Evolutionary conservation across 306 rosid genomes (phyloP).

Genomic region (Vigna radiata): DNA sequence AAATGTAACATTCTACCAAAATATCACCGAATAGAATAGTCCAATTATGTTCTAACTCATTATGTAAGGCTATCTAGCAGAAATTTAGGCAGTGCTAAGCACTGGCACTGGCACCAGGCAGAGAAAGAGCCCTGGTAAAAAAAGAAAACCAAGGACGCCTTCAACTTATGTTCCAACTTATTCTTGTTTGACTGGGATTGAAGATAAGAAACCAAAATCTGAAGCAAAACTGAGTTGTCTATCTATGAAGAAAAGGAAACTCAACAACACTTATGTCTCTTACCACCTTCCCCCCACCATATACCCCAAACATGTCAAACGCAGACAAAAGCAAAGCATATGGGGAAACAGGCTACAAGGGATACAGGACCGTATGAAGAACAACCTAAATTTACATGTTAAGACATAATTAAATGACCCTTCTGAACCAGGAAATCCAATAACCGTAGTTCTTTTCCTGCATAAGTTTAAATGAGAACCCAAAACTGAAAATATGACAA

Average conservation of each 20-base stretch:
- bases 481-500: slow-evolving; percentile 55
- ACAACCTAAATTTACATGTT: slow-evolving; percentile 70
- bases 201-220: not conserved
- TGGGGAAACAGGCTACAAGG: slow-evolving; percentile 38
- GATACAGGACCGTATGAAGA: slow-evolving; percentile 50
- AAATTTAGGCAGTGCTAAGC: not conserved
- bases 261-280: slow-evolving; percentile 54
- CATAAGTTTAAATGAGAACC: slow-evolving; percentile 57
- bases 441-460: slow-evolving; percentile 62
- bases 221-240: slow-evolving; percentile 55
- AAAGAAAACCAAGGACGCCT: not conserved
- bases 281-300: slow-evolving; percentile 48
- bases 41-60: not conserved
- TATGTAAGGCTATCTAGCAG: not conserved
- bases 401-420: slow-evolving; percentile 48
- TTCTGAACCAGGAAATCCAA: slow-evolving; percentile 58
- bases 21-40: not conserved
- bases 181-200: not conserved
- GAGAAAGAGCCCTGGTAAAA: too few species aligned
- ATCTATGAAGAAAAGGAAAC: slow-evolving; percentile 52
- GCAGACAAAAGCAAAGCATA: slow-evolving; percentile 23
- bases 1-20: not conserved
- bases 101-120: not conserved
- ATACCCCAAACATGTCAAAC: slow-evolving; percentile 51
- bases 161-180: not conserved